Evolutionary conservation across 768 basidiomycete genomes (phyloP).

Genomic region (Tremella fuciformis): DNA sequence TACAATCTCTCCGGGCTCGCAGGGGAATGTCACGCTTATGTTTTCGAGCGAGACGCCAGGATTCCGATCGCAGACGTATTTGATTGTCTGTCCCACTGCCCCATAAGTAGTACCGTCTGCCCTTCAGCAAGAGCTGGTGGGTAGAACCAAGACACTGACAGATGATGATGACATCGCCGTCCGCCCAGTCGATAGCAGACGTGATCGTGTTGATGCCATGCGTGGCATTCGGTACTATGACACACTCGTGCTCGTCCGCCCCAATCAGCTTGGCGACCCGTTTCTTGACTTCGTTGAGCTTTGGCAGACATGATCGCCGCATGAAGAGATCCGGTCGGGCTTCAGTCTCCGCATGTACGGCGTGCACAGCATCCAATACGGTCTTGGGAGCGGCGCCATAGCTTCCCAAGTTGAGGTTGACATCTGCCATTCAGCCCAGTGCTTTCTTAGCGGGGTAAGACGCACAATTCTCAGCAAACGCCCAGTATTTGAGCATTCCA

Average conservation of each 20-base stretch:
- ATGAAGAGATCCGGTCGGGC: conserved; percentile 51
- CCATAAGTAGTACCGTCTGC: conserved; percentile 62
- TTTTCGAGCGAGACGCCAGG: conserved; percentile 59
- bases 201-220: conserved; percentile 67
- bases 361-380: conserved; percentile 43
- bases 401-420: conserved; percentile 52
- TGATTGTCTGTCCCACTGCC: conserved; percentile 59
- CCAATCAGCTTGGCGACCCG: conserved; percentile 46
- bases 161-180: conserved; percentile 65
- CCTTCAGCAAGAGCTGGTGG: background rate
- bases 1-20: conserved; percentile 61
- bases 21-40: conserved; percentile 62
- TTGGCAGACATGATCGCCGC: conserved; percentile 38
- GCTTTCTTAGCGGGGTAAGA: background rate
- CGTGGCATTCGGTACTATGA: conserved; percentile 60
- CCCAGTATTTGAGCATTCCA: conserved; percentile 49
- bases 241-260: conserved; percentile 48
- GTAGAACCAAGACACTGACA: conserved; percentile 52
- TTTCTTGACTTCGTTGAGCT: conserved; percentile 40
- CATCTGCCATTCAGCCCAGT: conserved; percentile 28
- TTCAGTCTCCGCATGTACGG: conserved; percentile 46
- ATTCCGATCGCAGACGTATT: conserved; percentile 59
- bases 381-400: conserved; percentile 51
- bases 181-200: conserved; percentile 65
- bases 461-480: conserved; percentile 39